These are phyloP conservation scores for Silene vulgaris DNA, from an alignment of 179 eudicot species.

Conservation along the genomic window DNA sequence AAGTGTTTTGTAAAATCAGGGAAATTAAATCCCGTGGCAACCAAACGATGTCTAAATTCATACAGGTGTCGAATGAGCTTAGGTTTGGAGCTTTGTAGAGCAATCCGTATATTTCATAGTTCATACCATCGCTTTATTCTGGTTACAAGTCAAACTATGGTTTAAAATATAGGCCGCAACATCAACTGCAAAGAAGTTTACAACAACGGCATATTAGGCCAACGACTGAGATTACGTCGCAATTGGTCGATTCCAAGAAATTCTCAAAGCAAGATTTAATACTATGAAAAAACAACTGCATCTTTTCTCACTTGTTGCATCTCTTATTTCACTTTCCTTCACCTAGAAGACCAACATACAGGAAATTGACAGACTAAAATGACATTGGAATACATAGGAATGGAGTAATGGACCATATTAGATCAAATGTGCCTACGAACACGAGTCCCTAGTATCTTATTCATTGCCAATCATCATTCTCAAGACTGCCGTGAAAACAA, in stretches of 20 bases:
- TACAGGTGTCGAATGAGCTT: too few relatives aligned
- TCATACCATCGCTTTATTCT: too few relatives aligned
- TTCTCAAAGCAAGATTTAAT: not conserved
- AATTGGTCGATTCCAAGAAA: not conserved
- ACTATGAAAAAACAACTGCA: too few relatives aligned
- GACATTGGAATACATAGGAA: not conserved
- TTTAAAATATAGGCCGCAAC: too few relatives aligned
- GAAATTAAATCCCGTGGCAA: too few relatives aligned
- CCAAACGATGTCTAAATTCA: too few relatives aligned
- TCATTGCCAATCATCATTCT: not conserved
- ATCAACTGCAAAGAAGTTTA: not conserved
- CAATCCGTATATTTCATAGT: too few relatives aligned
- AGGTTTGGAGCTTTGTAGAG: too few relatives aligned
- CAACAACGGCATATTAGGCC: not conserved
- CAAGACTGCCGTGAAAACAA: not conserved
- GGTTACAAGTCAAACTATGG: not conserved
- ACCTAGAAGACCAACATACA: not conserved
- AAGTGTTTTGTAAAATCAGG: too few relatives aligned
- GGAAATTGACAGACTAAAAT: not conserved
- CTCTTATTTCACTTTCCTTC: not conserved
- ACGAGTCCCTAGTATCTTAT: not conserved
- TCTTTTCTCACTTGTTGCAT: not conserved
- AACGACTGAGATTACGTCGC: not conserved
- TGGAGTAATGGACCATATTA: not conserved
- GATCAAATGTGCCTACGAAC: not conserved